Evolutionary conservation across 768 basidiomycete species (phyloP).

Genomic region (Neoboletus subvelutipes): DNA sequence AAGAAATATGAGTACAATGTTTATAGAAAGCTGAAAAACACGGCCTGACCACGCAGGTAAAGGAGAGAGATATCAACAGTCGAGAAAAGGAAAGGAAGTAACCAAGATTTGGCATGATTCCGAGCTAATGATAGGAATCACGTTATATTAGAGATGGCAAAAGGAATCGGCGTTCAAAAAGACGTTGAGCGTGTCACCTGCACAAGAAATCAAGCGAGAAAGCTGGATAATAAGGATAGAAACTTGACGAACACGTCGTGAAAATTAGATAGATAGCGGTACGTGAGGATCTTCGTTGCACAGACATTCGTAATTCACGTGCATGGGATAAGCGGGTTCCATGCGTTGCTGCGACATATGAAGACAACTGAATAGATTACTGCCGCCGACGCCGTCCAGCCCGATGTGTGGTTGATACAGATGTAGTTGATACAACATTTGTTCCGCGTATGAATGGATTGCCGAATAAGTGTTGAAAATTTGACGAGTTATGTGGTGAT

Average conservation of each 20-base stretch:
- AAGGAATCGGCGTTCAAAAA: conserved; percentile 4
- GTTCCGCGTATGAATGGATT: conserved; percentile 26
- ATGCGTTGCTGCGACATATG: conserved; percentile 27
- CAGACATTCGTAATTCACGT: conserved; percentile 28
- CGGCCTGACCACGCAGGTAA: conserved; percentile 26
- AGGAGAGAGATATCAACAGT: background rate
- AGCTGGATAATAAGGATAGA: conserved; percentile 32
- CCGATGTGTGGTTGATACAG: conserved; percentile 34
- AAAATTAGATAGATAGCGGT: conserved; percentile 21
- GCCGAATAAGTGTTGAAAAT: conserved; percentile 18
- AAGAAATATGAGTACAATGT: conserved; percentile 19
- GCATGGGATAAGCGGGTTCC: conserved; percentile 18
- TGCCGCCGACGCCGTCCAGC: conserved; percentile 22
- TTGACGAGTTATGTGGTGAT: conserved; percentile 16
- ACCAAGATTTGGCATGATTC: conserved; percentile 11
- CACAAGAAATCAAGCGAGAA: conserved; percentile 19
- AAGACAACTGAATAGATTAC: conserved; percentile 34
- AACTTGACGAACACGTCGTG: conserved; percentile 13
- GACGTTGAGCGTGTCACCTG: conserved; percentile 10
- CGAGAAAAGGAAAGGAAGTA: background rate
- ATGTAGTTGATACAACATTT: conserved; percentile 36
- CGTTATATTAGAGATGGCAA: background rate
- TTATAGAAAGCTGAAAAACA: conserved; percentile 11
- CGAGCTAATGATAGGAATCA: conserved; percentile 7
- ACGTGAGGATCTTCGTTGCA: conserved; percentile 18